Conservation (phyloP, 129 eudicot species). For the Centaurea solstitialis region DNA sequence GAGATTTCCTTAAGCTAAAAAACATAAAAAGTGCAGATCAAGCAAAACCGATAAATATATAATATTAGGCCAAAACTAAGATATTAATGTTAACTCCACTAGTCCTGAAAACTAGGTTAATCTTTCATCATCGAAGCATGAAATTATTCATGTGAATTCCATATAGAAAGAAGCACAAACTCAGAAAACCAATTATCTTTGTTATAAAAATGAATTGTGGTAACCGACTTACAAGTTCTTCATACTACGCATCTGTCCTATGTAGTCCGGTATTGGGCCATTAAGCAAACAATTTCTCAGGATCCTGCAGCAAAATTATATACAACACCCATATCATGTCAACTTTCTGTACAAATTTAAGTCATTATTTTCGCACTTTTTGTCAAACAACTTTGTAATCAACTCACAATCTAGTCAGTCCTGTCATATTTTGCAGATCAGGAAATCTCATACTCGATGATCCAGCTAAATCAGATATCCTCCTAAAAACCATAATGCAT, state of each 20-base stretch:
- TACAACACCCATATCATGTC: neutral
- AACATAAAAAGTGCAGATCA: neutral
- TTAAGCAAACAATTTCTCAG: slow-evolving; percentile 70
- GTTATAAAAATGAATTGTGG: neutral
- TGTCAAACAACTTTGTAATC: neutral
- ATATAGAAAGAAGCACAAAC: neutral
- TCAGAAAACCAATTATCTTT: neutral
- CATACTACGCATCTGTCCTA: slow-evolving; percentile 35
- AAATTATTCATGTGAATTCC: neutral
- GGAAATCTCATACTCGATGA: slow-evolving; percentile 51
- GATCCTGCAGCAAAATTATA: slow-evolving; percentile 46
- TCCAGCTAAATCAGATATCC: slow-evolving; percentile 67
- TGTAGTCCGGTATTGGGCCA: slow-evolving; percentile 61
- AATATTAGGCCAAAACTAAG: neutral
- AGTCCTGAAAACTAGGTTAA: neutral
- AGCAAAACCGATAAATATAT: neutral
- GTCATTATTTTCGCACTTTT: neutral
- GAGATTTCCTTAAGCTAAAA: neutral
- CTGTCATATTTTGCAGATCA: slow-evolving; percentile 39
- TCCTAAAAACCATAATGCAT: slow-evolving; percentile 44
- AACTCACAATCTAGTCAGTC: slow-evolving; percentile 48
- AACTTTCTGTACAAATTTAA: neutral
- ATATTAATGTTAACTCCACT: neutral
- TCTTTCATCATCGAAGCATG: neutral
- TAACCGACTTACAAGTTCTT: slow-evolving; percentile 54